Evolutionary conservation across 1,284 basidiomycete species (phyloP).

Genomic region (Ustilago lituana): DNA sequence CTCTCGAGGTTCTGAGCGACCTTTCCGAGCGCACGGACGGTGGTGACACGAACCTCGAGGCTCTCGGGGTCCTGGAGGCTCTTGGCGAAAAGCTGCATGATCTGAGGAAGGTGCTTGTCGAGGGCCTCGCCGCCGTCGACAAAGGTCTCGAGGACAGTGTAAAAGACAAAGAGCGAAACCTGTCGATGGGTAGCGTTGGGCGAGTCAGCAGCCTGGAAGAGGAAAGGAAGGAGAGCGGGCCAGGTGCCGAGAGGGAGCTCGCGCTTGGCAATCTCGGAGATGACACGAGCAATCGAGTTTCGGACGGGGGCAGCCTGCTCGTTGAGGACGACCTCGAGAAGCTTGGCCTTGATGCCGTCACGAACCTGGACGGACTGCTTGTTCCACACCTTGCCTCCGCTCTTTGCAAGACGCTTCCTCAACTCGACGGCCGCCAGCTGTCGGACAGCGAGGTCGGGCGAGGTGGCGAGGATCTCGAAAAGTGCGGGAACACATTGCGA

Average conservation of each 20-base stretch:
- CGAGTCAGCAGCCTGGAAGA: constrained; percentile 82
- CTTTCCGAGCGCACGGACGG: constrained; percentile 83
- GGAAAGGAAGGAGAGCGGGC: constrained; percentile 87
- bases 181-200: constrained; percentile 81
- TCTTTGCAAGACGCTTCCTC: constrained; percentile 86
- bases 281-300: constrained; percentile 83
- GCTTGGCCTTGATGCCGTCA: constrained; percentile 83
- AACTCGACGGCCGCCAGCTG: constrained; percentile 99
- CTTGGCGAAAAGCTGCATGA: constrained; percentile 83
- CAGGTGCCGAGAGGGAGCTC: constrained; percentile 86
- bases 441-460: constrained; percentile 81
- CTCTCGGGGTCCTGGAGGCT: constrained; percentile 88
- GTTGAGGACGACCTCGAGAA: constrained; percentile 81
- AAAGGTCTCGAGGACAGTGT: constrained; percentile 89
- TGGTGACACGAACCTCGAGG: constrained; percentile 88
- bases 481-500: constrained; percentile 89
- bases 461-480: constrained; percentile 85
- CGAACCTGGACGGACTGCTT: constrained; percentile 78
- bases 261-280: constrained; percentile 89
- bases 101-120: constrained; percentile 78
- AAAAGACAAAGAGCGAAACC: constrained; percentile 90
- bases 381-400: constrained; percentile 85
- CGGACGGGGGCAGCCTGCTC: constrained; percentile 82
- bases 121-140: constrained; percentile 77
- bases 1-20: constrained; percentile 91